Percentiles rank a stretch among this genome's conserved stretches.
Evolutionary conservation across 768 basidiomycete genomes (phyloP).

Genomic region (Boletus pseudo-olivaceus): DNA sequence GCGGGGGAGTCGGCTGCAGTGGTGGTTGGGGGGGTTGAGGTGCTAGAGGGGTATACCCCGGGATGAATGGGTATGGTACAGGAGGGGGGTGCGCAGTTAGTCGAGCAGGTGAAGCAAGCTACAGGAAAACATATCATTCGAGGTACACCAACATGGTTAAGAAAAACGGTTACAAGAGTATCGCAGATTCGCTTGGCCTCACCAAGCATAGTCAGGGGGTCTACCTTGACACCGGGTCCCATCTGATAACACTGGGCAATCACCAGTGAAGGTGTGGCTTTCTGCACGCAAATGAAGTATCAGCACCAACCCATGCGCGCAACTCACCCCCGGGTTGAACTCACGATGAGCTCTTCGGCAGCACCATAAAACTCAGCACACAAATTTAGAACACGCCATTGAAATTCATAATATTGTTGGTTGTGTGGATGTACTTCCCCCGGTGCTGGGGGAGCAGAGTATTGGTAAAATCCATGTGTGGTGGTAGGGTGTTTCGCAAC

Average conservation of each 20-base stretch:
- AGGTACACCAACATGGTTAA: conserved; percentile 3
- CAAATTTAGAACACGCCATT: conserved; percentile 78
- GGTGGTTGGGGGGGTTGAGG: conserved; percentile 31
- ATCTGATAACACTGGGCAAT: conserved; percentile 79
- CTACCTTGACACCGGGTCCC: conserved; percentile 64
- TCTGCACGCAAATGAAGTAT: conserved; percentile 28
- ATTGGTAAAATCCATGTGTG: conserved; percentile 45
- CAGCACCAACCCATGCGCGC: conserved; percentile 6
- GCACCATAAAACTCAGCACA: conserved; percentile 86
- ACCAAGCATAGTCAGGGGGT: conserved; percentile 67
- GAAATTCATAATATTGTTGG: conserved; percentile 81
- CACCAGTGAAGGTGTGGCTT: conserved; percentile 62
- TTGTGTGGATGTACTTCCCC: conserved; percentile 59
- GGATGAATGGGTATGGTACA: conserved; percentile 47
- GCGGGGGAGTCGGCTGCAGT: conserved; percentile 35
- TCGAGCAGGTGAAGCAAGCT: conserved; percentile 75
- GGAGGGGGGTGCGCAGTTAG: conserved; percentile 66
- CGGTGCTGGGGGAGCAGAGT: conserved; percentile 39
- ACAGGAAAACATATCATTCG: conserved; percentile 9
- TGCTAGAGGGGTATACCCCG: conserved; percentile 33
- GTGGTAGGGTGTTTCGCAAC: conserved; percentile 30
- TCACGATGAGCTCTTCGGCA: conserved; percentile 78
- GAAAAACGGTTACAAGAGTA: conserved; percentile 51
- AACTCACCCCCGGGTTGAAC: conserved; percentile 30
- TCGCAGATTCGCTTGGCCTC: conserved; percentile 81